These are phyloP conservation scores for Lentinula sp. DNA, from an alignment of 768 basidiomycete genomes.

Conservation along the genomic window DNA sequence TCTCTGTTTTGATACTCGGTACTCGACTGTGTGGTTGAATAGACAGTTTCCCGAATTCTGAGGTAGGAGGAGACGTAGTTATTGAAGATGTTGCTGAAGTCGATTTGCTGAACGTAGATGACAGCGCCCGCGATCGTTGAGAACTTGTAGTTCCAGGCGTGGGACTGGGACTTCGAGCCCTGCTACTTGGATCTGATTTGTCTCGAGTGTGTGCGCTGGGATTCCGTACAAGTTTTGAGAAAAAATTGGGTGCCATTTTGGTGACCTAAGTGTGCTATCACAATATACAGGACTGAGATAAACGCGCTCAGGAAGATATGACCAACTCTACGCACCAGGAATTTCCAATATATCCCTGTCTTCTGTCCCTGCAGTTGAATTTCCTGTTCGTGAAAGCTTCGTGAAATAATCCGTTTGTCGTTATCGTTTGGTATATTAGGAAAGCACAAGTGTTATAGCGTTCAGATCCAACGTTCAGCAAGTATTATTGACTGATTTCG, in stretches of 20 bases:
- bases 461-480: not conserved
- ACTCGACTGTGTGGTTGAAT: not conserved
- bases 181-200: not conserved
- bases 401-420: not conserved
- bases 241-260: constrained; percentile 4
- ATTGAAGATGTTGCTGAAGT: not conserved
- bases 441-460: too few species aligned
- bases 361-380: not conserved
- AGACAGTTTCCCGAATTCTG: not conserved
- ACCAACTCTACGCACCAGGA: not conserved
- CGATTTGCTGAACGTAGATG: not conserved
- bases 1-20: constrained; percentile 3
- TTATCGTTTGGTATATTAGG: not conserved
- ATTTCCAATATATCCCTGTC: not conserved
- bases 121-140: not conserved
- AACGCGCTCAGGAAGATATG: not conserved
- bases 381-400: too few species aligned
- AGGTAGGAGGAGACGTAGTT: not conserved
- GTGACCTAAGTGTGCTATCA: not conserved
- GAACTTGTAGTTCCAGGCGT: not conserved
- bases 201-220: constrained; percentile 1
- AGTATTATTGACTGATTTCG: not conserved
- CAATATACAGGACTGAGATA: not conserved
- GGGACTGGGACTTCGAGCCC: not conserved
- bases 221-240: constrained; percentile 4